Evolutionary conservation across 768 basidiomycete species (phyloP).

Genomic region (Podaxis rugospora): DNA sequence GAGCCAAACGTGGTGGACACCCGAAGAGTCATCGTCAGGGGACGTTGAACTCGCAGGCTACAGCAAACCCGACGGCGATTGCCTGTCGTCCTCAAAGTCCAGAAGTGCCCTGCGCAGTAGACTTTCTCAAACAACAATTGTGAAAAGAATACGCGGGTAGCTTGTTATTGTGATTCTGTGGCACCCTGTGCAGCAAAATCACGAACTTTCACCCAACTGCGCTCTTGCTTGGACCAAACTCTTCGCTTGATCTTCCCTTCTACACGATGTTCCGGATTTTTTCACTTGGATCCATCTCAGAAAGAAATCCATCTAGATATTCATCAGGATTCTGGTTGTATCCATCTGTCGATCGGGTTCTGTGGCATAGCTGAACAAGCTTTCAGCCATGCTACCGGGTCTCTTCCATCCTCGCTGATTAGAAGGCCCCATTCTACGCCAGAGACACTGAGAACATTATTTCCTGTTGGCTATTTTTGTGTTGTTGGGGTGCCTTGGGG

Average conservation of each 20-base stretch:
- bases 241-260: background rate
- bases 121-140: too few species aligned
- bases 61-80: too few species aligned
- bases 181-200: background rate
- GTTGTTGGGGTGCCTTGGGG: background rate
- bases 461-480: background rate
- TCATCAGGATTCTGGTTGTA: background rate
- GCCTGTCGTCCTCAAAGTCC: too few species aligned
- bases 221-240: background rate
- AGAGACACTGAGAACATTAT: background rate
- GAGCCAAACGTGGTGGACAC: too few species aligned
- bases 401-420: slow-evolving; percentile 1
- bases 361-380: background rate
- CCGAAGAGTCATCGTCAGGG: background rate
- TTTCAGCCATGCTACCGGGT: background rate
- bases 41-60: background rate
- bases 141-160: too few species aligned
- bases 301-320: slow-evolving; percentile 6
- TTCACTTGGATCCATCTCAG: background rate
- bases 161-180: background rate
- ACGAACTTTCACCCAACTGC: background rate
- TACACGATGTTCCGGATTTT: background rate
- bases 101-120: too few species aligned
- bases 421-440: background rate
- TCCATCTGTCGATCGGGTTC: background rate